Evolutionary conservation across 495 filamentous ascomycete species (phyloP), one percentile per base, ranked within the genome.

Genomic region (Pyrenula massariospora): DNA sequence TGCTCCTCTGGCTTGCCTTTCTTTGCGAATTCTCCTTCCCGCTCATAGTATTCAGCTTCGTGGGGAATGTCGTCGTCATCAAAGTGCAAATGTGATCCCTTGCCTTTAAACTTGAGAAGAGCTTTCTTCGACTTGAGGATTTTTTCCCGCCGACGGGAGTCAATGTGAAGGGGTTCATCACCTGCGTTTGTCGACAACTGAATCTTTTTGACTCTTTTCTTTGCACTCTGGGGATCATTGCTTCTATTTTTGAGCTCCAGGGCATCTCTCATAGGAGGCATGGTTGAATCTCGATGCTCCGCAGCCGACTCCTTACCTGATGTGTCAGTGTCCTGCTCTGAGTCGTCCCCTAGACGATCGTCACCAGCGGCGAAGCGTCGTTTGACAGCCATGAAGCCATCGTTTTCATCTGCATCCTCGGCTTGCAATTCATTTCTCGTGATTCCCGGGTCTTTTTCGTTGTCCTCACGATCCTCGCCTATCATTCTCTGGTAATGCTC

Each of bases 81-180:
- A 67, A 88, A 99, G 50, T 96, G 74, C 3, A 96, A 70, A 62
- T 89, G 94, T 50, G 77, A 84, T 47, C 88, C 88, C 67, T 86
- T 86, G 62, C 86, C 85, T 69, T 91, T 94, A 68, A 86, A 84
- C 66, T 95, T 93, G 58, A 85, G 77, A 22, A 96, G 75, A 70
- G 92, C 89, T 77, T 96, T 95, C 76, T 96, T 96, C 23, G 89
- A 94, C 56, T 85, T 87, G 62, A 96, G 81, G 24, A 95, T 79
- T 70, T 95, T 96, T 72, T 94, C 91, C 62, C 86, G 84, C 20
- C 93, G 88, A 66, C 95, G 91, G 11, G 89, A 95, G 70, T 96
- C 91, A 62, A 98, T 84, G 54, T 93, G 68, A 19, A 96, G 73
- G 15, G 84, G 77, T 15, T 5, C 31, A 15, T 42, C 31, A 19